Evolutionary conservation across 257 asterid genomes (phyloP), one percentile per base, ranked within the genome.

Genomic region (Misopates orontium): DNA sequence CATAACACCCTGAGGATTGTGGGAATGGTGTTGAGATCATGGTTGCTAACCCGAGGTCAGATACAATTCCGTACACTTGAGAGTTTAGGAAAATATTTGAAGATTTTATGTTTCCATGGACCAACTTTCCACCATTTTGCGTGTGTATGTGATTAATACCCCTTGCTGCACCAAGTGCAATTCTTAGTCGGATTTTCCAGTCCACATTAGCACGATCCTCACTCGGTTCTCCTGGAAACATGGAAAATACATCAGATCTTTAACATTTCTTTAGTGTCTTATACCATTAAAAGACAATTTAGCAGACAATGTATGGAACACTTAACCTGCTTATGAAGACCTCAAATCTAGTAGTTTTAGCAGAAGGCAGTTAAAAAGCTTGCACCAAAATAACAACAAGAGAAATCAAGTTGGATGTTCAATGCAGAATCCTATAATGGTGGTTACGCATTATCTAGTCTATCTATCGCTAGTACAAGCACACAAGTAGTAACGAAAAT

Each of bases 41-140:
- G 66, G 14, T 10, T 1, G 24, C 67, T 42, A 42, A 14, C 41
- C 66, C 56, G 16, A 62, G 17, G 45, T 62, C 56, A 3, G 67
- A 62, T 23, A 62, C 25, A n/a, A 14, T 16, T 16, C 44, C 67
- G 11, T 62, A 45, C 11, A 13, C 8, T 9, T 45, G 17, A 13
- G 56, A 15, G 24, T 24, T 45, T 8, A 62, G 32, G 11, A 62
- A 45, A 5, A 62, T 62, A 44, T 62, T 62, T 16, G 56, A 62
- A 9, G 67, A 17, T 62, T 45, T 62, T 12, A 62, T 62, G 56
- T 62, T 62, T 44, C 67, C 67, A 45, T 44, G 56, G 56, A 23
- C 56, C 28, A 62, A 17, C 41, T 62, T 61, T 36, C 65, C 65
- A 60, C 52, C 65, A 21, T 3, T 21, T 60, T 60, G 66, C 1